phyloP scores from a whole-genome alignment of 148 eudicot species.

The Spergularia marina region DNA sequence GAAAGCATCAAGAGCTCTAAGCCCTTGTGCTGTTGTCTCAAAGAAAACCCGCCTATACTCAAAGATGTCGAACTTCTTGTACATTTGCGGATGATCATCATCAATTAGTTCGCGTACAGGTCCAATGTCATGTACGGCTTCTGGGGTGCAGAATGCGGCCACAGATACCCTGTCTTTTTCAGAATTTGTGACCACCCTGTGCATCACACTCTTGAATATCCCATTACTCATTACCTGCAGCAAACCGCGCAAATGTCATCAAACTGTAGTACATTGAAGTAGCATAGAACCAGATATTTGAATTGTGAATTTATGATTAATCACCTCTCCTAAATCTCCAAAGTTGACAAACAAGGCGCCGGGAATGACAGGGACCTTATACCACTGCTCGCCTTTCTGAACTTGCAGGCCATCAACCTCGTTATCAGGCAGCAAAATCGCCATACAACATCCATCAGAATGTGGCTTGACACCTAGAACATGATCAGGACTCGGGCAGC shows the following conservation, averaged over 20 bases:
- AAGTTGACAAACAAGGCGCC: constrained; percentile 45
- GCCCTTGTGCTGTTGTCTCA: constrained; percentile 20
- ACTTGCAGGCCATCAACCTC: constrained; percentile 57
- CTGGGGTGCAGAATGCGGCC: constrained; percentile 37
- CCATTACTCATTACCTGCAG: constrained; percentile 52
- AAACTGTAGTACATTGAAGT: not conserved
- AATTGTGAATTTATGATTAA: not conserved
- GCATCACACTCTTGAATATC: constrained; percentile 47
- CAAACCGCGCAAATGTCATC: constrained; percentile 1
- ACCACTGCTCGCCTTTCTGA: constrained; percentile 47
- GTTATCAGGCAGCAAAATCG: constrained; percentile 35
- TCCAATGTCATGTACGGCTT: constrained; percentile 27
- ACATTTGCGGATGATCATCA: constrained; percentile 31
- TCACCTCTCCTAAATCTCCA: constrained; percentile 59
- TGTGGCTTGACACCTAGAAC: constrained; percentile 54
- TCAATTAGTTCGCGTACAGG: constrained; percentile 32
- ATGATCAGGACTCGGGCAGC: constrained; percentile 42
- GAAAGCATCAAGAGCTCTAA: constrained; percentile 20
- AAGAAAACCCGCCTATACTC: constrained; percentile 21
- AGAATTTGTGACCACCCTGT: constrained; percentile 43
- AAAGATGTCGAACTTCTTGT: constrained; percentile 34
- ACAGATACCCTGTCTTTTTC: constrained; percentile 37
- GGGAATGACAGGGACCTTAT: constrained; percentile 42
- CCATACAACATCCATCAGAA: constrained; percentile 40
- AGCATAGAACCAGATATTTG: too few species aligned